Conservation (phyloP, 2,329 filamentous ascomycete genomes). For the Furcasterigmium furcatum region DNA sequence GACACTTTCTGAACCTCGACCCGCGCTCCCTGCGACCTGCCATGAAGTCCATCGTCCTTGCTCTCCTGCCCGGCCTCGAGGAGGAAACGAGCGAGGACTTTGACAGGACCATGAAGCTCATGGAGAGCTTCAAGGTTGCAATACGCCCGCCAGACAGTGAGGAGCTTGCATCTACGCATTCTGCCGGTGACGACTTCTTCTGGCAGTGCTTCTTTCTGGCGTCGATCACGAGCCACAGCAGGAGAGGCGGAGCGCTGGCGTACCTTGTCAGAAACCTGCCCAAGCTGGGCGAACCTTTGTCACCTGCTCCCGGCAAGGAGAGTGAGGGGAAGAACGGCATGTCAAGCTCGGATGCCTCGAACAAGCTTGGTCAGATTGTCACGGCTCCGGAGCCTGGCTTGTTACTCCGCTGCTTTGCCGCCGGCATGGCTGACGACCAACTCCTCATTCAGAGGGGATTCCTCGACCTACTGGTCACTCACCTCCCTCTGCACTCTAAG, state of each 20-base stretch:
- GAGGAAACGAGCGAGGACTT: constrained; percentile 98
- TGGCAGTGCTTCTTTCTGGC: constrained; percentile 98
- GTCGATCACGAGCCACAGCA: constrained; percentile 82
- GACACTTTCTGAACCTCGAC: constrained; percentile 71
- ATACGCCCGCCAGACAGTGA: constrained; percentile 54
- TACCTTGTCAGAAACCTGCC: constrained; percentile 81
- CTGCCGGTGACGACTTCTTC: constrained; percentile 78
- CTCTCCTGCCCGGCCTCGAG: constrained; percentile 87
- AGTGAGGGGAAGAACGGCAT: constrained; percentile 21
- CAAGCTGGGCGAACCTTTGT: constrained; percentile 50
- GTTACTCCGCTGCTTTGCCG: constrained; percentile 85
- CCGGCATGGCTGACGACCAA: constrained; percentile 83
- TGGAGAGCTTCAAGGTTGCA: constrained; percentile 73
- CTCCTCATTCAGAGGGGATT: constrained; percentile 91
- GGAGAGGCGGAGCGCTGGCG: constrained; percentile 81
- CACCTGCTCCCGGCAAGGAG: constrained; percentile 25
- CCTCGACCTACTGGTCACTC: constrained; percentile 85
- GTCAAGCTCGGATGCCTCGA: constrained; percentile 35
- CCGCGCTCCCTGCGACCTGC: constrained; percentile 74
- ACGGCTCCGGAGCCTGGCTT: constrained; percentile 89
- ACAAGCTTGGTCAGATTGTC: constrained; percentile 61
- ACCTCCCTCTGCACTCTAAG: constrained; percentile 79
- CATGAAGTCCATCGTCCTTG: constrained; percentile 84
- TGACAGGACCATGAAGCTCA: constrained; percentile 74
- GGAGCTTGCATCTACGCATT: constrained; percentile 48